Conservation (phyloP, 306 rosid genomes). For the Begonia peltatifolia region DNA sequence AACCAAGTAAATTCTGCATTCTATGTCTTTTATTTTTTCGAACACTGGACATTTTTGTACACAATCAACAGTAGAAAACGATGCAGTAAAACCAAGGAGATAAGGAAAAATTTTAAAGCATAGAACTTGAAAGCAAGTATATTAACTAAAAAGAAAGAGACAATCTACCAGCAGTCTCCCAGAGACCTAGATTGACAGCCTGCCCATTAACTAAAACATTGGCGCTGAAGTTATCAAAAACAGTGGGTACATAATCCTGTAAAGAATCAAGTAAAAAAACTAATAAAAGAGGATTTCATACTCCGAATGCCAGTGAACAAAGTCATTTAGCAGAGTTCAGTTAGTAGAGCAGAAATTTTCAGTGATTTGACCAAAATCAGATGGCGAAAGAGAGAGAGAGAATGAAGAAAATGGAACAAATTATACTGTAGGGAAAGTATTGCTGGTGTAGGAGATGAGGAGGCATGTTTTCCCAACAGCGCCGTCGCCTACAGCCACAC, state of each 20-base stretch:
- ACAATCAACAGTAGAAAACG: neutral
- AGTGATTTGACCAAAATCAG: no score
- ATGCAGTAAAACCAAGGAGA: neutral
- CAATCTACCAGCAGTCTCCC: slow-evolving; percentile 48
- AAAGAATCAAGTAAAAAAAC: neutral
- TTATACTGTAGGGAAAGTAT: slow-evolving; percentile 27
- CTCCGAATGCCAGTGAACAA: no score
- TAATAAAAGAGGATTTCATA: slow-evolving; percentile 4
- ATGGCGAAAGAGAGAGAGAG: no score
- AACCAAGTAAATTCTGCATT: no score
- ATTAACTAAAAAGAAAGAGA: neutral
- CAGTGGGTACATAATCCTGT: slow-evolving; percentile 53
- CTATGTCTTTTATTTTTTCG: no score
- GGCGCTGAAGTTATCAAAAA: slow-evolving; percentile 47
- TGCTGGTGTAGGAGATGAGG: slow-evolving; percentile 34
- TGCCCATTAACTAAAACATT: slow-evolving; percentile 33
- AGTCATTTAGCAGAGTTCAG: no score
- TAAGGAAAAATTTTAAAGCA: neutral
- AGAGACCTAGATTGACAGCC: slow-evolving; percentile 39
- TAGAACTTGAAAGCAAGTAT: neutral
- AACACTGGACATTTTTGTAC: no score
- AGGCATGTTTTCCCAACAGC: slow-evolving; percentile 38
- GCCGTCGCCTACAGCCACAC: slow-evolving; percentile 32
- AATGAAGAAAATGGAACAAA: neutral
- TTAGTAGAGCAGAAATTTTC: no score